These are phyloP conservation scores for Berberis vulgaris DNA, from an alignment of 164 flowering plant genomes.

Conservation along the genomic window DNA sequence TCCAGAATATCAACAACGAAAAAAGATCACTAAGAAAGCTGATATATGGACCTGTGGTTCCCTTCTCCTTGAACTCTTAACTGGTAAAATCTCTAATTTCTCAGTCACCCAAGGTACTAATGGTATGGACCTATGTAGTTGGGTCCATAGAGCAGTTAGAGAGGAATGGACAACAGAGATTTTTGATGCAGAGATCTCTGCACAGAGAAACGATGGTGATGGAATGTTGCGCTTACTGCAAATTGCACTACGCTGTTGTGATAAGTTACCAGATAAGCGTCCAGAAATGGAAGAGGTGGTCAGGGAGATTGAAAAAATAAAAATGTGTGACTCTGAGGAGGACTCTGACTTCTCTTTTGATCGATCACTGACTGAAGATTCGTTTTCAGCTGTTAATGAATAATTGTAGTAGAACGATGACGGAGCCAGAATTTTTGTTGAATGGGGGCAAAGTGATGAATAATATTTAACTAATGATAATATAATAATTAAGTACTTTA, in stretches of 20 bases:
- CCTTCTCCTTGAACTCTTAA: slow-evolving; percentile 50
- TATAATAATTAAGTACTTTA: too few species aligned
- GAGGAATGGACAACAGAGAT: slow-evolving; percentile 85
- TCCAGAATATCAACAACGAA: slow-evolving; percentile 37
- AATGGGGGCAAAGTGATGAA: too few species aligned
- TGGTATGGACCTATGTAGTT: slow-evolving; percentile 49
- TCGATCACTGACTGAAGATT: neutral
- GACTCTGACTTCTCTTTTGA: slow-evolving; percentile 30
- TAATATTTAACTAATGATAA: too few species aligned
- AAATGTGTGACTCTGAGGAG: slow-evolving; percentile 18
- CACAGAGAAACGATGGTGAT: slow-evolving; percentile 19
- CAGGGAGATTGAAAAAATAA: slow-evolving; percentile 36
- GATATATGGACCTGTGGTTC: slow-evolving; percentile 61
- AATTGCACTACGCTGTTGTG: slow-evolving; percentile 48
- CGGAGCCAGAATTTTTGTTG: too few species aligned
- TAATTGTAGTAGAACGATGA: too few species aligned
- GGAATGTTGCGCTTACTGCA: slow-evolving; percentile 51
- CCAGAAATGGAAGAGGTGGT: slow-evolving; percentile 50
- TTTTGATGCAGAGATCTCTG: slow-evolving; percentile 44
- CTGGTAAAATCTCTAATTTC: slow-evolving; percentile 34
- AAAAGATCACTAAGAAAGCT: slow-evolving; percentile 30
- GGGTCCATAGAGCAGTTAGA: slow-evolving; percentile 63
- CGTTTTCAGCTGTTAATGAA: too few species aligned
- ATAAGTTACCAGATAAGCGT: slow-evolving; percentile 41
- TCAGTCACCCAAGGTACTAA: slow-evolving; percentile 35